Conservation (phyloP, 176 grass and related monocot species). For the Carex littledalei region DNA sequence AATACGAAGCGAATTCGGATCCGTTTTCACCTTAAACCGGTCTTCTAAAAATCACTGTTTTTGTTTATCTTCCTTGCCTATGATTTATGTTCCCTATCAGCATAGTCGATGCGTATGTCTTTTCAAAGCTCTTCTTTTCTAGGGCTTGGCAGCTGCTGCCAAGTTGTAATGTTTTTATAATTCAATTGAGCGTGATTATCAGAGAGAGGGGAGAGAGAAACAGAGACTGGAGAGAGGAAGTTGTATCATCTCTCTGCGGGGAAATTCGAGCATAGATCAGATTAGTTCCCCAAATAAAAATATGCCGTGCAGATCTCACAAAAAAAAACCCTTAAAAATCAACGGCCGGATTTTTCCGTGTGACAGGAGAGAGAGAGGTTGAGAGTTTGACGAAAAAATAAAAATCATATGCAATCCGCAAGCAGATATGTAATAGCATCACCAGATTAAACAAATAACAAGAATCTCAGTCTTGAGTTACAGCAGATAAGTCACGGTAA, state of each 20-base stretch:
- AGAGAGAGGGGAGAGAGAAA: not conserved
- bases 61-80: not conserved
- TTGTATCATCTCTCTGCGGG: not conserved
- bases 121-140: not conserved
- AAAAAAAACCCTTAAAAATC: not conserved
- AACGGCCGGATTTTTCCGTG: not conserved
- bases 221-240: not conserved
- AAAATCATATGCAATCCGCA: not conserved
- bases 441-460: conserved; percentile 3
- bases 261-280: not conserved
- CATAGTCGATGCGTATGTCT: not conserved
- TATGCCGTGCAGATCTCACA: not conserved
- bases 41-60: not conserved
- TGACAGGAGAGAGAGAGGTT: no score
- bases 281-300: not conserved
- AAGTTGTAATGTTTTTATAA: not conserved
- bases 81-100: not conserved
- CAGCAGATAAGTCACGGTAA: conserved; percentile 3
- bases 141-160: no score
- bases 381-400: not conserved
- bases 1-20: no score
- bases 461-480: conserved; percentile 13
- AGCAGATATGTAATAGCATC: conserved; percentile 8
- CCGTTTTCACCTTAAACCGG: not conserved
- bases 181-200: not conserved